Evolutionary conservation across 2,329 filamentous ascomycete genomes (phyloP), one percentile per base, ranked within the genome.

Genomic region (Stemphylium lycopersici): DNA sequence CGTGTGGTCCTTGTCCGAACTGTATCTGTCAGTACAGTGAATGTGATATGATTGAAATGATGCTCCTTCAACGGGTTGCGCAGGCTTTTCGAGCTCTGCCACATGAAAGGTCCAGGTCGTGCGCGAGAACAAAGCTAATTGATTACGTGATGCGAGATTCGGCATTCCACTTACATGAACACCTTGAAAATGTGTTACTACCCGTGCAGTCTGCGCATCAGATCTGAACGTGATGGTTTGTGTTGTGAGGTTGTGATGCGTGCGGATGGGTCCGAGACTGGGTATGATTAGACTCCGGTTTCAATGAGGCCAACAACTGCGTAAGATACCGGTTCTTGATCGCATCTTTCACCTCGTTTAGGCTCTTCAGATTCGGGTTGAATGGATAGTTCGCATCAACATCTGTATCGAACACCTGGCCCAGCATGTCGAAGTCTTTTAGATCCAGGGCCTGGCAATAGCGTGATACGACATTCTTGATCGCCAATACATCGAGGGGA

Each of bases 391-490:
- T 61, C 13, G 77, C 75, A 6, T 68, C 64, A 10, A 78, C 74
- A 53, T 79, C 73, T 5, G 65, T 44, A 1, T 68, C 63, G 61
- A 80, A 79, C 48, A 80, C 77, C 31, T 75, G 59, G 3, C 65
- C 44, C 2, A 80, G 67, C 1, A 77, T 65, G 4, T 59, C 39
- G 43, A 76, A 78, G 48, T 76, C 52, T 53, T 79, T 79, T 13
- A 71, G 72, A 58, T 80, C 78, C 5, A 80, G 67, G 1, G 77
- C 78, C 37, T 79, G 70, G 63, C 77, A 79, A 62, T 80, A 80
- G 26, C 68, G 73, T 5, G 76, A 62, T 22, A 80, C 59, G 6
- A 70, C 69, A 58, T 80, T 80, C 37, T 69, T 71, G 59, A 80
- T 76, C n/a, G 76, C 75, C 39, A 76, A 48, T 41, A 63, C 16